These are phyloP conservation scores for Scheffersomyces segobiensis DNA, from an alignment of 1,139 yeast species.

Conservation along the genomic window DNA sequence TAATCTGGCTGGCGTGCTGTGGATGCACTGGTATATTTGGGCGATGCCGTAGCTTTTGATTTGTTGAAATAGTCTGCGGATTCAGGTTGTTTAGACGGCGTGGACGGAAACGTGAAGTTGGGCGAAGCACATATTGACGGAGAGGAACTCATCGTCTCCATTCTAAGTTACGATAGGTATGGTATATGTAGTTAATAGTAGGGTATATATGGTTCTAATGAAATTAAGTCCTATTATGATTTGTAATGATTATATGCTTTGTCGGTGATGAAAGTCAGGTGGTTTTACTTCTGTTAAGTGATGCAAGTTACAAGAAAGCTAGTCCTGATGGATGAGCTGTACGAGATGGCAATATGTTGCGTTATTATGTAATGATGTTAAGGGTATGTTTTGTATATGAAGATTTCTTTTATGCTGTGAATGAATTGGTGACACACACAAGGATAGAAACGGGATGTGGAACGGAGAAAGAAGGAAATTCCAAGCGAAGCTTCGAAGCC, in stretches of 20 bases:
- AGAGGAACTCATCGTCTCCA: conserved; percentile 10
- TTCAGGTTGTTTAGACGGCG: conserved; percentile 6
- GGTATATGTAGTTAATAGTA: neutral
- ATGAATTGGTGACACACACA: neutral
- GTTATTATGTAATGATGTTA: too few relatives aligned
- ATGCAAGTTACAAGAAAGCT: too few relatives aligned
- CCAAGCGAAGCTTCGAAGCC: neutral
- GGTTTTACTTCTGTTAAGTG: too few relatives aligned
- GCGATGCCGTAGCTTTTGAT: neutral
- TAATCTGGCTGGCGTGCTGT: neutral
- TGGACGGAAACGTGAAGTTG: conserved; percentile 13
- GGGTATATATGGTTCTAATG: too few relatives aligned
- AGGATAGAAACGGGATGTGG: neutral
- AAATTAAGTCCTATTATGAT: too few relatives aligned
- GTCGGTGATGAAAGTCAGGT: too few relatives aligned
- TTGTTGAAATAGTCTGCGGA: conserved; percentile 19
- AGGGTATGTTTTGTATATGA: too few relatives aligned
- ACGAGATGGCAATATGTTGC: too few relatives aligned
- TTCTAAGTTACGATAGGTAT: neutral
- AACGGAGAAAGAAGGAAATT: neutral
- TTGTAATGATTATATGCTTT: too few relatives aligned
- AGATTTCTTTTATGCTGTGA: too few relatives aligned
- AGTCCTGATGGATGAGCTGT: too few relatives aligned
- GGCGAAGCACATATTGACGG: conserved; percentile 17
- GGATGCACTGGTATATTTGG: neutral